Percentiles rank a stretch among this genome's conserved stretches.
Evolutionary conservation across 768 basidiomycete species (phyloP).

Genomic region (Naganishia friedmannii): DNA sequence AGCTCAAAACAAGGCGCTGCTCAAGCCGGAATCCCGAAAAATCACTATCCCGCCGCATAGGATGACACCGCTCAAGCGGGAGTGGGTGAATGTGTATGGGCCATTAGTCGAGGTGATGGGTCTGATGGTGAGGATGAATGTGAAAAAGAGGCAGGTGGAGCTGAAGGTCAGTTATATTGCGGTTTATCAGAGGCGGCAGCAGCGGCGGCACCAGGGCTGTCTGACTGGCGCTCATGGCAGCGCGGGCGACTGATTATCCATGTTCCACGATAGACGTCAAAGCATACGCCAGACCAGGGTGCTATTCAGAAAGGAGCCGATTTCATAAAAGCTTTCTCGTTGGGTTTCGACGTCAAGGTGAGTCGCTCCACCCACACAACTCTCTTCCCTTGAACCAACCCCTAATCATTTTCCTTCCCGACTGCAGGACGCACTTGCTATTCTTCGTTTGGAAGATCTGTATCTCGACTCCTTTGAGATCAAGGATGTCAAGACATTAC

Average conservation of each 20-base stretch:
- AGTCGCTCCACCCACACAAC: conserved; percentile 36
- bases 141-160: conserved; percentile 82
- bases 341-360: conserved; percentile 94
- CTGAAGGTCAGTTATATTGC: conserved; percentile 65
- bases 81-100: conserved; percentile 92
- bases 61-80: conserved; percentile 94
- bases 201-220: neutral
- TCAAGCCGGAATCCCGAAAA: conserved; percentile 78
- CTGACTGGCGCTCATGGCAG: neutral
- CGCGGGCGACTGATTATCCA: neutral
- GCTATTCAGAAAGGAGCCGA: conserved; percentile 95
- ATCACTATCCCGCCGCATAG: conserved; percentile 93
- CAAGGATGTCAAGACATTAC: conserved; percentile 96
- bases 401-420: neutral
- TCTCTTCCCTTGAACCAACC: neutral
- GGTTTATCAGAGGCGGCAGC: neutral
- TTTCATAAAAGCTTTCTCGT: conserved; percentile 88
- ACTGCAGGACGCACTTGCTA: conserved; percentile 82
- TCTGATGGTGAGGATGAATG: conserved; percentile 96
- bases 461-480: conserved; percentile 99
- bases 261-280: conserved; percentile 66
- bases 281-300: conserved; percentile 86
- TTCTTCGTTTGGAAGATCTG: conserved; percentile 89
- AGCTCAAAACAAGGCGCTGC: conserved; percentile 45
- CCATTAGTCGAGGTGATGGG: conserved; percentile 92